Percentiles rank a stretch among this genome's conserved stretches.
Conservation (phyloP, 306 rosid genomes). For the Fragaria ananassa region DNA sequence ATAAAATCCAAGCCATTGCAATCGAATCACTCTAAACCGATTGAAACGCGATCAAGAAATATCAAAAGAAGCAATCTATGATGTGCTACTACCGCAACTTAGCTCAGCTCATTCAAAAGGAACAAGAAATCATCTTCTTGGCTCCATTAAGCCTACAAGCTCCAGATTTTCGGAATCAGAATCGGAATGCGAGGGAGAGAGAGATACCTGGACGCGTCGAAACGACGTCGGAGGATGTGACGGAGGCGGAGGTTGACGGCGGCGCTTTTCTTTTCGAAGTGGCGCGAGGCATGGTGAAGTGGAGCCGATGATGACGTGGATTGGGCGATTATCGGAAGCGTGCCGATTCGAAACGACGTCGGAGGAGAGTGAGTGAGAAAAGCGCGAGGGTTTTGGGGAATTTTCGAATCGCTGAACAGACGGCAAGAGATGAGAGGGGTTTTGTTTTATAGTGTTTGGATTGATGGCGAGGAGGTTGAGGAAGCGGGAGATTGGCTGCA, state of each 20-base stretch:
- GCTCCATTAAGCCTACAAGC: background rate
- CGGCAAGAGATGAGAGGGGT: background rate
- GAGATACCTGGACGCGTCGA: constrained; percentile 45
- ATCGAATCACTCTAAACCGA: constrained; percentile 4
- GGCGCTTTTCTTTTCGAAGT: constrained; percentile 53
- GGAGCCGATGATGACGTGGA: background rate
- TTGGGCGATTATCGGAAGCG: background rate
- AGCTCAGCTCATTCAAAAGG: constrained; percentile 8
- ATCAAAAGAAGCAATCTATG: background rate
- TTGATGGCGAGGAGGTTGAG: background rate
- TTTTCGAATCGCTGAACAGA: background rate
- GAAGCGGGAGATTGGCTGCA: background rate
- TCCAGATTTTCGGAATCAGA: constrained; percentile 17
- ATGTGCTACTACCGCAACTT: background rate
- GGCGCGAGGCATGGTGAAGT: constrained; percentile 52
- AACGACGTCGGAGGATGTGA: constrained; percentile 41
- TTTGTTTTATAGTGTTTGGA: background rate
- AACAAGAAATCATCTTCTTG: background rate
- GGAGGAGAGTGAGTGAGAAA: background rate
- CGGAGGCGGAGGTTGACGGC: constrained; percentile 25
- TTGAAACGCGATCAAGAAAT: background rate
- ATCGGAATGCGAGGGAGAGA: constrained; percentile 12
- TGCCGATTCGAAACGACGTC: background rate
- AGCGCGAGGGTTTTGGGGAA: background rate
- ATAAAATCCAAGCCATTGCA: background rate